A percentile compares a stretch with the other conserved stretches of the same genome.
Conservation (phyloP, 768 basidiomycete species). For the Suillus discolor region DNA sequence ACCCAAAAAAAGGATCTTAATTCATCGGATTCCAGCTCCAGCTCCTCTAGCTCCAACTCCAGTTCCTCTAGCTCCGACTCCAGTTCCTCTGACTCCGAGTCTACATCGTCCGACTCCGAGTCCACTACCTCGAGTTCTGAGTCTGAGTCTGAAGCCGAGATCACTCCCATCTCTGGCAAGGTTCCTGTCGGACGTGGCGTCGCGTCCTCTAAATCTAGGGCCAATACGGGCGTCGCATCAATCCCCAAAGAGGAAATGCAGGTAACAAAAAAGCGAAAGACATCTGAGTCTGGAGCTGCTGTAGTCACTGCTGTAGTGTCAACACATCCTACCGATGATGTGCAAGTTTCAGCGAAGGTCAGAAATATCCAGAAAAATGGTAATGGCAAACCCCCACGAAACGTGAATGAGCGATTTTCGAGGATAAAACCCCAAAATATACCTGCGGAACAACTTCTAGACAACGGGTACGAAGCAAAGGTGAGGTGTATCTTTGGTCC, state of each 20-base stretch:
- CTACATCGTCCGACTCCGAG: slow-evolving; percentile 2
- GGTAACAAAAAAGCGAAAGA: slow-evolving; percentile 64
- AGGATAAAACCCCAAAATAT: slow-evolving; percentile 72
- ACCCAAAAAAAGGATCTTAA: neutral
- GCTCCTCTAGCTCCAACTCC: neutral
- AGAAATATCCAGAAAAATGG: slow-evolving; percentile 11
- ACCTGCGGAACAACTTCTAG: slow-evolving; percentile 37
- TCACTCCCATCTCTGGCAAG: slow-evolving; percentile 11
- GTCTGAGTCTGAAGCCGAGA: slow-evolving; percentile 6
- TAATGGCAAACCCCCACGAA: slow-evolving; percentile 33
- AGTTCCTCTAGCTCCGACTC: neutral
- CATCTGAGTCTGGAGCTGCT: slow-evolving; percentile 50
- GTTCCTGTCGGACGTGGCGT: neutral
- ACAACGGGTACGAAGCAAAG: slow-evolving; percentile 84
- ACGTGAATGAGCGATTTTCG: slow-evolving; percentile 71
- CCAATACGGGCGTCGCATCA: slow-evolving; percentile 12
- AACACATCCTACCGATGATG: slow-evolving; percentile 7
- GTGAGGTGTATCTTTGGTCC: slow-evolving; percentile 41
- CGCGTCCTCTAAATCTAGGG: slow-evolving; percentile 24
- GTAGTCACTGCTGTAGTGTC: slow-evolving; percentile 46
- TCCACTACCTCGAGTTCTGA: slow-evolving; percentile 12
- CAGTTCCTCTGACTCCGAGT: slow-evolving; percentile 17
- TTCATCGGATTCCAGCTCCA: neutral
- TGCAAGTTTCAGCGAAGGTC: slow-evolving; percentile 4
- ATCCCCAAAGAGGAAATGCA: slow-evolving; percentile 21